These are phyloP conservation scores for Rhododendron henanense DNA, from an alignment of 148 eudicot genomes.

Conservation along the genomic window DNA sequence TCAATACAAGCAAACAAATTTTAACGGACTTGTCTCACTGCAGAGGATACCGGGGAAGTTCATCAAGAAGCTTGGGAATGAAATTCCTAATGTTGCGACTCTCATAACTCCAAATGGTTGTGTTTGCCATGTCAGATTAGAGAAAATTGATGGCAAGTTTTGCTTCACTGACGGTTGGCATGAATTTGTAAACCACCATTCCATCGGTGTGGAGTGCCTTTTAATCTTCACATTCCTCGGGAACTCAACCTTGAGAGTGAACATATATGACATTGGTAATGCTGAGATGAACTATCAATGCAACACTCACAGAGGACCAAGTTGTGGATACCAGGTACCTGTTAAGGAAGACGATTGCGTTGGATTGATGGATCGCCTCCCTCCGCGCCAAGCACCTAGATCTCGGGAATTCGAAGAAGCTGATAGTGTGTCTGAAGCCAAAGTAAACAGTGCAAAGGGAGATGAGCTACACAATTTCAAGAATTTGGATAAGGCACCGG, in stretches of 20 bases:
- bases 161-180: constrained; percentile 43
- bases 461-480: not conserved
- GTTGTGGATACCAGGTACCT: not conserved
- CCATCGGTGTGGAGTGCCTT: constrained; percentile 29
- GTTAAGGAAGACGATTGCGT: not conserved
- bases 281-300: constrained; percentile 38
- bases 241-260: constrained; percentile 30
- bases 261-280: constrained; percentile 30
- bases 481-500: not conserved
- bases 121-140: constrained; percentile 25
- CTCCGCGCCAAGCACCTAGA: not conserved
- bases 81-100: constrained; percentile 21
- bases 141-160: constrained; percentile 21
- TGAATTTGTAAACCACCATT: constrained; percentile 33
- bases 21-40: not conserved
- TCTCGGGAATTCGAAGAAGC: not conserved
- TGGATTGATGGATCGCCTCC: not conserved
- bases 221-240: constrained; percentile 41
- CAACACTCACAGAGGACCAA: not conserved
- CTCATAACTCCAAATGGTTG: constrained; percentile 39
- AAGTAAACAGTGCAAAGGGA: not conserved
- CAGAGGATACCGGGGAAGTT: not conserved
- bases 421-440: not conserved
- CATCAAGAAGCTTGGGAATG: constrained; percentile 3
- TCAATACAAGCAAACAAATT: not conserved